Percentiles rank a stretch among this genome's conserved stretches.
Evolutionary conservation across 129 eudicot genomes (phyloP).

Genomic region (Scalesia atractyloides): DNA sequence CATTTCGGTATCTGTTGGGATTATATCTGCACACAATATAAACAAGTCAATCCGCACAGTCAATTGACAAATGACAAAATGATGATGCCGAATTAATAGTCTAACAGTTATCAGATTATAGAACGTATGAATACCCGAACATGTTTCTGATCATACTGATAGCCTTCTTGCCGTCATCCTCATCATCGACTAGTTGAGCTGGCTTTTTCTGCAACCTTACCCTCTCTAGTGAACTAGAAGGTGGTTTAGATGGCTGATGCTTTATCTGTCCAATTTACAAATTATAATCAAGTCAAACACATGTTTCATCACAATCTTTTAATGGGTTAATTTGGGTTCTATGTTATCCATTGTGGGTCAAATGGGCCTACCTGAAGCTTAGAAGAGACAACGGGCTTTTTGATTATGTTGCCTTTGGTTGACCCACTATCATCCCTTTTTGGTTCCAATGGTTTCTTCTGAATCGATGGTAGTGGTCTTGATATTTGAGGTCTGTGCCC

Average conservation of each 20-base stretch:
- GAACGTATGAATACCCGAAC: conserved; percentile 53
- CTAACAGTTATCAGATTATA: conserved; percentile 9
- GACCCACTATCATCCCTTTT: conserved; percentile 38
- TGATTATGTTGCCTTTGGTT: conserved; percentile 36
- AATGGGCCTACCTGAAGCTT: conserved; percentile 59
- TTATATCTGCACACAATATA: conserved; percentile 52
- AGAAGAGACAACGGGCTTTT: conserved; percentile 48
- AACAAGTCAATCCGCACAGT: conserved; percentile 1
- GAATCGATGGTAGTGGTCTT: conserved; percentile 36
- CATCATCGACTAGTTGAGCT: conserved; percentile 36
- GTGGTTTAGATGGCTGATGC: conserved; percentile 33
- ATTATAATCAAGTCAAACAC: conserved; percentile 13
- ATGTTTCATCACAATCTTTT: background rate
- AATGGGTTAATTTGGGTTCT: background rate
- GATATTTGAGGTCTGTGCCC: conserved; percentile 41
- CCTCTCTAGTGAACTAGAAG: conserved; percentile 36
- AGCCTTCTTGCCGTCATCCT: conserved; percentile 46
- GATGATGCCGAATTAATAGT: background rate
- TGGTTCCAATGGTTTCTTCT: conserved; percentile 44
- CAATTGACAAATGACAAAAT: background rate
- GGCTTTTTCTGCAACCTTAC: conserved; percentile 58
- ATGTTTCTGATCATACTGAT: conserved; percentile 63
- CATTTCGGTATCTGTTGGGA: conserved; percentile 46
- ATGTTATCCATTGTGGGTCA: background rate
- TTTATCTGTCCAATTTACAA: conserved; percentile 46